phyloP scores from a whole-genome alignment of 192 early-diverging fungal genomes.

The Backusella circina region DNA sequence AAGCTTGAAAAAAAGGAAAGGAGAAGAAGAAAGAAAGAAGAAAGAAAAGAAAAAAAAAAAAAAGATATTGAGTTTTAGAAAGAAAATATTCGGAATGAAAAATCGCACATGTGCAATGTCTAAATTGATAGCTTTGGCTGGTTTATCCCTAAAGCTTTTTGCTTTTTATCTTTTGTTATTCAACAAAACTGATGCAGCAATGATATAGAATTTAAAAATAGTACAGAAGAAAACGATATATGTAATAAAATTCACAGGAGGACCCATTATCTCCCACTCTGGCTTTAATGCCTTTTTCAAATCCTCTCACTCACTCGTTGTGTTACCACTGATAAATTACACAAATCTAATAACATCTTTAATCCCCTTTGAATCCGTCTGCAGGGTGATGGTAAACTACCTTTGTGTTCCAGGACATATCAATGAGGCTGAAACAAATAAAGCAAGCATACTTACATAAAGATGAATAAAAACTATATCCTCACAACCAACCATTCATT shows the following conservation, averaged over 20 bases:
- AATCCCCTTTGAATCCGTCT: not conserved
- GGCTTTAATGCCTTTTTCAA: not conserved
- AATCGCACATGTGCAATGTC: not conserved
- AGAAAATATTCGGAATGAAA: not conserved
- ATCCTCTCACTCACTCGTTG: not conserved
- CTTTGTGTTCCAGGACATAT: not conserved
- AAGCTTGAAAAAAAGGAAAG: slow-evolving; percentile 6
- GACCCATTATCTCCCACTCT: not conserved
- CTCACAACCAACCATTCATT: not conserved
- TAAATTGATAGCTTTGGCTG: not conserved
- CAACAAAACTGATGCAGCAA: not conserved
- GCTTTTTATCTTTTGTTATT: not conserved
- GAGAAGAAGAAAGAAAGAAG: slow-evolving; percentile 5
- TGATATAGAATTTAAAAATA: not conserved
- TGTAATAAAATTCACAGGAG: not conserved
- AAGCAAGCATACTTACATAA: slow-evolving; percentile 1
- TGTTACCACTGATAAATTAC: not conserved
- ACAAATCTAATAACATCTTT: not conserved
- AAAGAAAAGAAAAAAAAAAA: not conserved
- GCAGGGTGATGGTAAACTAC: not conserved
- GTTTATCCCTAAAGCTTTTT: not conserved
- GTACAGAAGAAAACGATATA: not conserved
- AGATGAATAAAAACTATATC: not conserved
- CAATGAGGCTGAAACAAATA: slow-evolving; percentile 3
- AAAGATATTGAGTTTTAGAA: slow-evolving; percentile 6